A percentile compares a stretch with the other conserved stretches of the same genome.
phyloP scores from a whole-genome alignment of 2,329 filamentous ascomycete genomes.

The Nigrospora sphaerica region DNA sequence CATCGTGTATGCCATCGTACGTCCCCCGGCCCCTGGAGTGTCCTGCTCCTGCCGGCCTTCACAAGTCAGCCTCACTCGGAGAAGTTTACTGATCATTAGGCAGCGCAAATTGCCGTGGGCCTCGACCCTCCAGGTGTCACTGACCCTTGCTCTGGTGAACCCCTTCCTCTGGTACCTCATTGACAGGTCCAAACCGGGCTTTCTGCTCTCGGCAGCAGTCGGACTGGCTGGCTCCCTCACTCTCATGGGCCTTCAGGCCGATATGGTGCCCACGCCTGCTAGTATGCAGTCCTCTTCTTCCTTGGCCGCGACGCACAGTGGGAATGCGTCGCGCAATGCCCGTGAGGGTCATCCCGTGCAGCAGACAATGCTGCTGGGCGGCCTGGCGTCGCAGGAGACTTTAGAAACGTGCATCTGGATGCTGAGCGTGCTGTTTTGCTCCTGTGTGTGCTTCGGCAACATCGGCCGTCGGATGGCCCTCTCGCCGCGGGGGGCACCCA shows the following conservation, averaged over 20 bases:
- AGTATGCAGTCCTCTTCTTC: conserved; percentile 16
- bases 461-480: conserved; percentile 76
- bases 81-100: conserved; percentile 2
- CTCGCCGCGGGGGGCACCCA: conserved; percentile 31
- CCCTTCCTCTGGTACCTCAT: conserved; percentile 94
- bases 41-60: conserved; percentile 1
- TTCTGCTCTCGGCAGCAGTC: conserved; percentile 69
- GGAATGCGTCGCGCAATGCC: conserved; percentile 18
- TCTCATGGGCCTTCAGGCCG: conserved; percentile 68
- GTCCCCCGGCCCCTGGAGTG: conserved; percentile 23
- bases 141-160: conserved; percentile 85
- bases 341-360: conserved; percentile 9
- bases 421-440: conserved; percentile 88
- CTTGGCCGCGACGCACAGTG: conserved; percentile 4
- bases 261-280: conserved; percentile 66
- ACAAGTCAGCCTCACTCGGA: neutral
- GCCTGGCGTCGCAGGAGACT: conserved; percentile 53
- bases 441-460: conserved; percentile 92
- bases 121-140: conserved; percentile 85
- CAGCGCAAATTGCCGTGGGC: conserved; percentile 88
- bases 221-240: conserved; percentile 67
- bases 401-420: conserved; percentile 80
- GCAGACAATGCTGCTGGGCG: conserved; percentile 36
- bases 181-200: conserved; percentile 79
- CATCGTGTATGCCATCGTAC: conserved; percentile 67